Evolutionary conservation across 352 stramenopile species (phyloP).

Genomic region (Pythium guiyangense): DNA sequence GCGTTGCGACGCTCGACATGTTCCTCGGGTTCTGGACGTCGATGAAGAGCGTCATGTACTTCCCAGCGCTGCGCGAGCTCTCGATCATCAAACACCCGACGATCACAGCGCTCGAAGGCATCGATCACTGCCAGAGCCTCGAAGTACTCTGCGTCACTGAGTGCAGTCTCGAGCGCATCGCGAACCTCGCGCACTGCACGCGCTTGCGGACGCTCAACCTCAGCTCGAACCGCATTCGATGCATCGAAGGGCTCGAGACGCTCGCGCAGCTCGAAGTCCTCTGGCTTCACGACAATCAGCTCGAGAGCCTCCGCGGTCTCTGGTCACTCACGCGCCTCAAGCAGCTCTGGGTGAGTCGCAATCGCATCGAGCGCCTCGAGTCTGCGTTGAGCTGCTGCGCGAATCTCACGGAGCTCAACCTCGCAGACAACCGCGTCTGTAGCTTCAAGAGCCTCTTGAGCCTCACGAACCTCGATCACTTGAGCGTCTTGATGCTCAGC

Average conservation of each 20-base stretch:
- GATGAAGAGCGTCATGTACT: conserved; percentile 67
- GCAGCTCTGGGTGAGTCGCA: conserved; percentile 73
- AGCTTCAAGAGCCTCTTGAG: conserved; percentile 86
- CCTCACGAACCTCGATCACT: conserved; percentile 59
- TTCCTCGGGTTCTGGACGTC: conserved; percentile 77
- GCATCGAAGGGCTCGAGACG: conserved; percentile 45
- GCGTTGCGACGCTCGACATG: conserved; percentile 49
- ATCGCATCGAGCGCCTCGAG: conserved; percentile 71
- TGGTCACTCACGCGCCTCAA: conserved; percentile 42
- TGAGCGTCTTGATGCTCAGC: conserved; percentile 64
- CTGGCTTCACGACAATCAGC: conserved; percentile 81
- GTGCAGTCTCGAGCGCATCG: conserved; percentile 50
- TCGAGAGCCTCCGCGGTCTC: conserved; percentile 54
- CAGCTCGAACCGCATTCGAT: conserved; percentile 54
- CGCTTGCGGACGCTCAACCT: conserved; percentile 69
- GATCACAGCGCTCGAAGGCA: conserved; percentile 47
- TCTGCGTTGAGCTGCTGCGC: conserved; percentile 45
- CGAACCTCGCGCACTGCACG: conserved; percentile 32
- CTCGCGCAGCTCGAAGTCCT: conserved; percentile 65
- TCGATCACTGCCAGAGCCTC: conserved; percentile 43
- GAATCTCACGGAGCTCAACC: conserved; percentile 74
- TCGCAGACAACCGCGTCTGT: conserved; percentile 78
- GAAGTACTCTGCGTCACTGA: conserved; percentile 67
- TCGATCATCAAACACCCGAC: conserved; percentile 76
- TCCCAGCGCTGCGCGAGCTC: conserved; percentile 53